Conservation (phyloP, 805 yeast genomes). For the Lachancea lanzarotensis region DNA sequence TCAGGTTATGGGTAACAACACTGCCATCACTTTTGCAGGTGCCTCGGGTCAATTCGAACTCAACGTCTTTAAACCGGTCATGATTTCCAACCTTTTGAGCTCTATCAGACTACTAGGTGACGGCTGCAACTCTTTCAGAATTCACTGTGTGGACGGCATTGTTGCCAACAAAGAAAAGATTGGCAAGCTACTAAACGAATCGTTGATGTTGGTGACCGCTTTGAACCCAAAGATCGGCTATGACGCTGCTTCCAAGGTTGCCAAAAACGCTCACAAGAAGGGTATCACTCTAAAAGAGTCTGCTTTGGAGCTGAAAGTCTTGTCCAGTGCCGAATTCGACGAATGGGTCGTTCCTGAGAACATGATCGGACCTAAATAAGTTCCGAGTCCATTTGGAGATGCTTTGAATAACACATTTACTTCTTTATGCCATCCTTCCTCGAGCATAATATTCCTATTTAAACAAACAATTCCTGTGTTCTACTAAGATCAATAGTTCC, state of each 20-base stretch:
- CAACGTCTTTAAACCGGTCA: slow-evolving; percentile 95
- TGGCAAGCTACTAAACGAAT: slow-evolving; percentile 81
- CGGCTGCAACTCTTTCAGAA: slow-evolving; percentile 83
- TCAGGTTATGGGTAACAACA: slow-evolving; percentile 95
- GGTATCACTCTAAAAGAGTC: slow-evolving; percentile 93
- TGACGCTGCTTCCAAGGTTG: slow-evolving; percentile 95
- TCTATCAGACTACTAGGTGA: slow-evolving; percentile 87
- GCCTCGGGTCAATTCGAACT: slow-evolving; percentile 98
- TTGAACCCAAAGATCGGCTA: slow-evolving; percentile 98
- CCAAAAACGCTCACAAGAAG: slow-evolving; percentile 97
- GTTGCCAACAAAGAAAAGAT: slow-evolving; percentile 83
- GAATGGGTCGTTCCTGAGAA: slow-evolving; percentile 97
- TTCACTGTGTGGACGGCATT: slow-evolving; percentile 93
- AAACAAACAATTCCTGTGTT: not conserved
- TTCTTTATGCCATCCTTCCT: not conserved
- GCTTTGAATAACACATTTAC: not conserved
- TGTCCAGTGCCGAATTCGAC: slow-evolving; percentile 82
- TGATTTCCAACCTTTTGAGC: slow-evolving; percentile 84
- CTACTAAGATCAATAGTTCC: not conserved
- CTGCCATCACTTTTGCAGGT: slow-evolving; percentile 94
- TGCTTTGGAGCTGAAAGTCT: slow-evolving; percentile 83
- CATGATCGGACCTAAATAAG: slow-evolving; percentile 85
- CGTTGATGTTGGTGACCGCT: slow-evolving; percentile 97
- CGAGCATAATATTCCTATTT: not conserved
- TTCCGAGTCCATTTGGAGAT: no score